Base-by-base conservation (phyloP, 192 early-diverging fungal species). In the Phycomyces nitens region DNA sequence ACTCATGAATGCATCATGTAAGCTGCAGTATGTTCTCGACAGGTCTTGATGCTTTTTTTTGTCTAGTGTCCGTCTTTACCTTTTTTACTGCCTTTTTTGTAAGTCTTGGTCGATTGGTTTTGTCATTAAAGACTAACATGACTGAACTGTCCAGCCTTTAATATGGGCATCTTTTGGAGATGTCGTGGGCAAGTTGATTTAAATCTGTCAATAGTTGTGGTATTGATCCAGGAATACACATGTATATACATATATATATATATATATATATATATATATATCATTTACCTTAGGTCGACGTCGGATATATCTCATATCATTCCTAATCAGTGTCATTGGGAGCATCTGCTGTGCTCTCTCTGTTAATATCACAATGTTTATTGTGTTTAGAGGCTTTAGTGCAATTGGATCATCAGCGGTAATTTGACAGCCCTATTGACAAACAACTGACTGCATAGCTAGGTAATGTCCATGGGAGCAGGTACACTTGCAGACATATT, bases 401-500 rank as follows among this genome's bases (percentile, higher is more conserved):
- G 60, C 66, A 40, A 69, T 69, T 53, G 66, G 66, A 2, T 56
- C 66, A 20, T 69, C 60, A 12, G 61, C 66, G 8, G 66, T 67
- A 66, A 59, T 12, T 8, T 27, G 8, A 51, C 5, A n/a, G 11
- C 15, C 11, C 12, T 47, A n/a, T n/a, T n/a, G n/a, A n/a, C 44
- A 34, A 21, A 24, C 29, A 52, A 8, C 16, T 62, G 3, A 23
- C 12, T 20, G 0, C 10, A 51, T 53, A 5, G 39, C 39, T 56
- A 69, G 67, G 67, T 64, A 7, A 70, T 70, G 69, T 64, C 62
- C 3, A 53, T 69, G 55, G 74, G 74, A 6, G 74, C 74, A 26
- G 74, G 69, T 23, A 76, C 74, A 12, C 58, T 76, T 4, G 52
- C 69, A 18, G 74, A 76, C 18, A 68, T 70, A 24, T 76, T 67